A percentile compares a stretch with the other conserved stretches of the same genome.
Evolutionary conservation across 345 rosid species (phyloP).

Genomic region (Eucalyptus erythrocorys): DNA sequence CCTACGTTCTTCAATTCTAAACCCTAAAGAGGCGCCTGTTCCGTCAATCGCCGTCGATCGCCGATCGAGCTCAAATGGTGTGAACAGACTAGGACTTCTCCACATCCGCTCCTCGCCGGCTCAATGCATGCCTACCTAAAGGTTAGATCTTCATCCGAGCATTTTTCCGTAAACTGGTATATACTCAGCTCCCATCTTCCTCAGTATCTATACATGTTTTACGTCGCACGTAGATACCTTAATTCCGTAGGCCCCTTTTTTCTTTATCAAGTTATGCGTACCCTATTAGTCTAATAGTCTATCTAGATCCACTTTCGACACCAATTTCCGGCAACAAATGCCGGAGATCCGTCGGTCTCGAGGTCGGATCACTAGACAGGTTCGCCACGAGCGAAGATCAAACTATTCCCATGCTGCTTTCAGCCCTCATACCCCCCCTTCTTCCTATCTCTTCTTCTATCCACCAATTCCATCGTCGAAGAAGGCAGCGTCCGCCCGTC

Average conservation of each 20-base stretch:
- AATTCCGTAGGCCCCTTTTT: neutral
- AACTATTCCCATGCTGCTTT: neutral
- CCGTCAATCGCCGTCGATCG: neutral
- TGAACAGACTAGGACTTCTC: neutral
- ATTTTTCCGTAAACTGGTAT: neutral
- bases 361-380: rapidly evolving
- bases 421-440: neutral
- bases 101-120: rapidly evolving
- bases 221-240: neutral
- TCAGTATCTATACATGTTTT: neutral
- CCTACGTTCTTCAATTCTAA: neutral
- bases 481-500: rapidly evolving
- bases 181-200: neutral
- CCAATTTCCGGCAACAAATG: neutral
- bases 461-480: neutral
- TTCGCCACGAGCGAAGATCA: neutral
- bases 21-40: neutral
- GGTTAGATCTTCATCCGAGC: neutral
- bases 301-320: neutral
- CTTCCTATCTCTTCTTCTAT: neutral
- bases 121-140: neutral
- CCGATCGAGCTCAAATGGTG: neutral
- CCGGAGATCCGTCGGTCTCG: neutral
- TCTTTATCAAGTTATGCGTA: neutral
- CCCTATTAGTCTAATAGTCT: neutral